Evolutionary conservation across 306 rosid genomes (phyloP).

Genomic region (Prunus armeniaca): DNA sequence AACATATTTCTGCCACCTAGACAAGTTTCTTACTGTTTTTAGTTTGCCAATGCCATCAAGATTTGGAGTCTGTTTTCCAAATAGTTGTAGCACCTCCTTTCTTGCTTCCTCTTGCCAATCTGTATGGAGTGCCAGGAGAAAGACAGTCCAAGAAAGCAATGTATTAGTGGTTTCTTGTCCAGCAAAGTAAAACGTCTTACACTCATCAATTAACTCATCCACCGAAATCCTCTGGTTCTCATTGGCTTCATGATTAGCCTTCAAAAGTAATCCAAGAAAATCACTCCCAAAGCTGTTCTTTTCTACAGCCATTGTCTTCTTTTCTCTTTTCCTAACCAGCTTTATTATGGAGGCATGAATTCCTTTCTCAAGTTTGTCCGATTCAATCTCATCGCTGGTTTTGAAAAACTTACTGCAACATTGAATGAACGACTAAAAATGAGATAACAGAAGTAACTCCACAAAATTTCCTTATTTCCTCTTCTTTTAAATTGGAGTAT

Average conservation of each 20-base stretch:
- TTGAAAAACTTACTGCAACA: conserved; percentile 14
- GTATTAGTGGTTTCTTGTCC: conserved; percentile 35
- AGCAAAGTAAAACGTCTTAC: conserved; percentile 11
- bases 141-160: conserved; percentile 31
- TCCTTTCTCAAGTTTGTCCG: conserved; percentile 28
- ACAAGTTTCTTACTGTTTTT: conserved; percentile 19
- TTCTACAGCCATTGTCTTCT: conserved; percentile 6
- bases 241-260: conserved; percentile 23
- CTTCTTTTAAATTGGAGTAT: too few relatives aligned
- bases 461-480: not conserved
- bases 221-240: conserved; percentile 18
- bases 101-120: conserved; percentile 45
- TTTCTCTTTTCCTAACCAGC: conserved; percentile 20
- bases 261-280: conserved; percentile 26
- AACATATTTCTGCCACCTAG: too few relatives aligned
- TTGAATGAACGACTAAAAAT: not conserved
- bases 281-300: conserved; percentile 29
- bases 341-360: conserved; percentile 8
- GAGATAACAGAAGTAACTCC: not conserved
- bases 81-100: conserved; percentile 24
- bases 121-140: conserved; percentile 24
- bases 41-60: conserved; percentile 22
- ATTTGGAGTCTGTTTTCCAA: conserved; percentile 20
- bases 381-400: conserved; percentile 19
- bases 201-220: conserved; percentile 29